Evolutionary conservation across 345 rosid genomes (phyloP).

Genomic region (Syzygium aqueum): DNA sequence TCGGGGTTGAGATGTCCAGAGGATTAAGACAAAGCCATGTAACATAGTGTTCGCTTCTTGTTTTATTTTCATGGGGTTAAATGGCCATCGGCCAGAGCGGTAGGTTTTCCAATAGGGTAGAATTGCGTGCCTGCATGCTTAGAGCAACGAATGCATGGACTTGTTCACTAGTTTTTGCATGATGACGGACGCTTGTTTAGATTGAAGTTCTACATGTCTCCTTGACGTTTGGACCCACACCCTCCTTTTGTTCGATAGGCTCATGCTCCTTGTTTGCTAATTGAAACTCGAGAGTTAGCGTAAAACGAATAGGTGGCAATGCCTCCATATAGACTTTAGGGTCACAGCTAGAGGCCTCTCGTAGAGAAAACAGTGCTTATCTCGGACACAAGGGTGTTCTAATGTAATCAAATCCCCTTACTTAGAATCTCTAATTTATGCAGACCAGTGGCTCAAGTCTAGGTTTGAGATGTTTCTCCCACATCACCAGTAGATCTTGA

Average conservation of each 20-base stretch:
- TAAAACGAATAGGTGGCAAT: not conserved
- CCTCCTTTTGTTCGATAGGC: not conserved
- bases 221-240: no score
- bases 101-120: not conserved
- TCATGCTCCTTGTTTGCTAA: not conserved
- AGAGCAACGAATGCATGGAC: not conserved
- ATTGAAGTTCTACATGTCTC: not conserved
- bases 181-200: not conserved
- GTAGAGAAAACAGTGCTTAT: not conserved
- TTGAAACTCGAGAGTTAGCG: not conserved
- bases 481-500: not conserved
- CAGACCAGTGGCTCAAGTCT: not conserved
- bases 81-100: no score
- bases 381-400: not conserved
- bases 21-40: no score
- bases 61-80: no score
- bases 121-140: not conserved
- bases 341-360: not conserved
- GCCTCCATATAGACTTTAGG: not conserved
- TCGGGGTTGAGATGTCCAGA: no score
- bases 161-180: not conserved
- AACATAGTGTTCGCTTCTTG: no score
- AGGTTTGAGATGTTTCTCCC: not conserved
- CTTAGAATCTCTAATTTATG: not conserved
- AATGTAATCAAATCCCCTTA: not conserved